Evolutionary conservation across 2,329 filamentous ascomycete genomes (phyloP), one percentile per base, ranked within the genome.

Genomic region (Neopestalotiopsis sp.): DNA sequence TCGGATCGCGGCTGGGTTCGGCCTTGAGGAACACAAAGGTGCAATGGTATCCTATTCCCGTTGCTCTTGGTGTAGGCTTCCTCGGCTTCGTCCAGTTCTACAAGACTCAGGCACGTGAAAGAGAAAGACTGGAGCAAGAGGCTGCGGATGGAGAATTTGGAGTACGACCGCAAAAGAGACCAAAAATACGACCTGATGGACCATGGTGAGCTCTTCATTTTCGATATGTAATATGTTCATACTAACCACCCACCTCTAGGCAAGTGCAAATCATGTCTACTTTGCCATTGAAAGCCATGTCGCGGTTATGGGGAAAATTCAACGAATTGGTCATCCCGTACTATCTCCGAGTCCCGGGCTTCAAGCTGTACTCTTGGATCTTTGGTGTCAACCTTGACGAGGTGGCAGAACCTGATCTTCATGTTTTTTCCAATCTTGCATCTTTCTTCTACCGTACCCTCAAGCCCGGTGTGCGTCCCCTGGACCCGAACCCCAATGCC

Each of bases 371-470:
- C 81, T 91, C 94, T 1, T 97, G 88, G 83, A 87, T 95, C 49
- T 98, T 98, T 76, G 95, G 94, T n/a, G 95, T 97, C 77, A 93
- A 92, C 79, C 88, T 99, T 69, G 88, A 91, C 69, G 96, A 99
- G 83, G 91, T 98, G 20, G 89, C 91, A 40, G 95, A 99, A 78
- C 89, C 91, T 20, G 96, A 99, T 76, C 89, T 99, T 24, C 94
- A 93, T 79, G 89, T 88, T 62, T 99, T 96, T 79, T 93, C 94
- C 24, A 99, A 99, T 78, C 89, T 99, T 56, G 94, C 95, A 5
- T 90, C 95, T 69, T 99, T 99, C 86, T 99, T 99, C 85, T 99
- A 98, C 81, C 94, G 96, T 71, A 94, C 91, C 1, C 86, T 99
- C 70, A 98, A 98, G 80, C 94, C 95, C 5, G 95, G 95, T 42